A percentile compares a stretch with the other conserved stretches of the same genome.
Evolutionary conservation across 331 rosid genomes (phyloP).

Genomic region (Prunus yedoensis): DNA sequence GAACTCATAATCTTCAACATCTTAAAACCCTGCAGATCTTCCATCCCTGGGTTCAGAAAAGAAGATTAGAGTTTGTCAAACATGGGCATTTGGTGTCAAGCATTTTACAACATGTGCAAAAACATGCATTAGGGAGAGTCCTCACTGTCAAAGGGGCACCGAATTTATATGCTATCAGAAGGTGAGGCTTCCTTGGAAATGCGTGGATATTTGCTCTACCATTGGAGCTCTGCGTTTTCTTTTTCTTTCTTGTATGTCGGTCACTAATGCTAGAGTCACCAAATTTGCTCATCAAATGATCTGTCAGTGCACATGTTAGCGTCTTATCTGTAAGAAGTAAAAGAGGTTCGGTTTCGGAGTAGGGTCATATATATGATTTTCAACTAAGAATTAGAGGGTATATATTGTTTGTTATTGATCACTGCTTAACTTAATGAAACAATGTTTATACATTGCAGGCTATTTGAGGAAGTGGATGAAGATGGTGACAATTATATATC

Average conservation of each 20-base stretch:
- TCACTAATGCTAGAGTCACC: background rate
- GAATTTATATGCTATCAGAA: constrained; percentile 47
- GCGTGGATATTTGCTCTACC: too few species aligned
- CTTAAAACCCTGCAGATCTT: constrained; percentile 39
- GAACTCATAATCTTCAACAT: background rate
- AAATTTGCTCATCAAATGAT: background rate
- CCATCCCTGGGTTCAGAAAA: constrained; percentile 60
- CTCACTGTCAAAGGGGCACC: constrained; percentile 61
- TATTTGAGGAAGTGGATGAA: constrained; percentile 53
- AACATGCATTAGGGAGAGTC: constrained; percentile 59
- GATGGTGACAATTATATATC: constrained; percentile 34
- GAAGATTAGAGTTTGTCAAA: constrained; percentile 56
- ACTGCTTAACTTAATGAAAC: too few species aligned
- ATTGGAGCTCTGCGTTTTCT: too few species aligned
- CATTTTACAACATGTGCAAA: constrained; percentile 56
- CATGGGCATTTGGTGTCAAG: constrained; percentile 50
- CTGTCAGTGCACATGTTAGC: too few species aligned
- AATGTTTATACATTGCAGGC: constrained; percentile 28
- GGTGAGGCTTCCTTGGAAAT: constrained; percentile 17
- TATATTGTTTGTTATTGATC: too few species aligned
- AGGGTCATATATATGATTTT: background rate
- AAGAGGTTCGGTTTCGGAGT: background rate
- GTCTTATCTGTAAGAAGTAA: background rate
- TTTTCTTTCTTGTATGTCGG: too few species aligned
- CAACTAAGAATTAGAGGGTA: too few species aligned